Percentiles rank a stretch among this genome's conserved stretches.
Conservation (phyloP, 306 rosid species). For the Castanospermum australe region DNA sequence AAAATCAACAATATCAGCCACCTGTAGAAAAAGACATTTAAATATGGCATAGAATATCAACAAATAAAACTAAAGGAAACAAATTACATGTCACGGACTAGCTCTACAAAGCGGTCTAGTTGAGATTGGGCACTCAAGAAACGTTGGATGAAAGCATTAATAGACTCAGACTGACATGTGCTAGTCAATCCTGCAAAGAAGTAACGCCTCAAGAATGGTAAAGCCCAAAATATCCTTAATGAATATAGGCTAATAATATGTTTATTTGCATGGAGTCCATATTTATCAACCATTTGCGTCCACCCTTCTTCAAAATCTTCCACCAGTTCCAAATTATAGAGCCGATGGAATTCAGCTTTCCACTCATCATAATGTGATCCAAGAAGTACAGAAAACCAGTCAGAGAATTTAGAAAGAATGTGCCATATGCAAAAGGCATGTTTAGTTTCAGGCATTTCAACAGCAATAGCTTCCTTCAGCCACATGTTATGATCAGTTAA, state of each 20-base stretch:
- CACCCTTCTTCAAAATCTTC: slow-evolving; percentile 81
- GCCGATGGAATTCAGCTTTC: slow-evolving; percentile 79
- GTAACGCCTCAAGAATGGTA: slow-evolving; percentile 73
- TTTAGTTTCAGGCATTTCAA: slow-evolving; percentile 65
- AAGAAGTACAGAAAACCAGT: slow-evolving; percentile 76
- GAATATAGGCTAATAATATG: slow-evolving; percentile 76
- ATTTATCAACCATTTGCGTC: slow-evolving; percentile 72
- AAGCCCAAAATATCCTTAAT: slow-evolving; percentile 72
- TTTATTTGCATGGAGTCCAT: slow-evolving; percentile 67
- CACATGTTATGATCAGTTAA: slow-evolving; percentile 84
- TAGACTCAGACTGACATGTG: slow-evolving; percentile 60
- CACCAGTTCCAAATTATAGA: slow-evolving; percentile 59
- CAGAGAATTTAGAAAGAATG: slow-evolving; percentile 75
- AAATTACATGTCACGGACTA: slow-evolving; percentile 44
- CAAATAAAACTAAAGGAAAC: slow-evolving; percentile 2
- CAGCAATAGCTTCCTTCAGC: slow-evolving; percentile 85
- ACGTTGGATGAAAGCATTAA: slow-evolving; percentile 68
- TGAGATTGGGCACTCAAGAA: slow-evolving; percentile 72
- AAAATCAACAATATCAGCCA: slow-evolving; percentile 60
- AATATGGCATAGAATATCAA: slow-evolving; percentile 6
- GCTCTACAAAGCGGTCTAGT: slow-evolving; percentile 61
- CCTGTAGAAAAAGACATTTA: slow-evolving; percentile 40
- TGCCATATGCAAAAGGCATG: slow-evolving; percentile 90
- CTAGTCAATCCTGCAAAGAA: slow-evolving; percentile 75
- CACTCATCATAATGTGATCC: slow-evolving; percentile 78